Evolutionary conservation across 495 filamentous ascomycete genomes (phyloP), one percentile per base, ranked within the genome.

Genomic region (Annulohypoxylon stygium): DNA sequence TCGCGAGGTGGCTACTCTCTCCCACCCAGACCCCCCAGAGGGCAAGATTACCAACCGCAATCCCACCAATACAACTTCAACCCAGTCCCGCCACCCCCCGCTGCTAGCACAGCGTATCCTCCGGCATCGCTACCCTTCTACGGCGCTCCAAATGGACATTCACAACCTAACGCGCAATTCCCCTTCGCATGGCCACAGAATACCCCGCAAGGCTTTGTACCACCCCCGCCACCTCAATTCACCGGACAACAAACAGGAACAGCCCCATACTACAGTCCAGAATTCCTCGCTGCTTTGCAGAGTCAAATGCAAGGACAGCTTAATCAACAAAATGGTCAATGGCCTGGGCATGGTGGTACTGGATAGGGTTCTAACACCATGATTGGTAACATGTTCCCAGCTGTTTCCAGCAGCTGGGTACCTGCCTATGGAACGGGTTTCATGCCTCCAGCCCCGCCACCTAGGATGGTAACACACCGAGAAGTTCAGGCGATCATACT

Each of bases 181-280:
- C 63, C 67, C 12, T 74, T 78, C 25, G 64, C 62, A n/a, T 78
- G 75, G 74, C 67, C 67, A 54, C 78, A 63, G 57, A 73, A 77
- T 20, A 16, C 65, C 2, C 69, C 72, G n/a, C 69, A 65, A 61
- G 69, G 69, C 12, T 78, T 77, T 20, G 59, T 69, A n/a, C 77
- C 80, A 36, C 71, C 80, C 16, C 74, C 76, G 1, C 78, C 71
- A 3, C 75, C 76, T 11, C 74, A 74, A n/a, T 67, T 78, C 59
- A 72, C 69, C 4, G 75, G 68, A 34, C 73, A 76, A n/a, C 76
- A 76, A 43, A 39, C 55, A 48, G 64, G 51, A 34, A 48, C 67
- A 8, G 59, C 54, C 20, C 45, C 75, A 39, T 89, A 90, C 60
- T 85, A 93, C 70, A 92, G 91, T 61, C 91, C 91, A 5, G 84